Base-by-base conservation (phyloP, 2,329 filamentous ascomycete genomes). In the Fusarium compactum region DNA sequence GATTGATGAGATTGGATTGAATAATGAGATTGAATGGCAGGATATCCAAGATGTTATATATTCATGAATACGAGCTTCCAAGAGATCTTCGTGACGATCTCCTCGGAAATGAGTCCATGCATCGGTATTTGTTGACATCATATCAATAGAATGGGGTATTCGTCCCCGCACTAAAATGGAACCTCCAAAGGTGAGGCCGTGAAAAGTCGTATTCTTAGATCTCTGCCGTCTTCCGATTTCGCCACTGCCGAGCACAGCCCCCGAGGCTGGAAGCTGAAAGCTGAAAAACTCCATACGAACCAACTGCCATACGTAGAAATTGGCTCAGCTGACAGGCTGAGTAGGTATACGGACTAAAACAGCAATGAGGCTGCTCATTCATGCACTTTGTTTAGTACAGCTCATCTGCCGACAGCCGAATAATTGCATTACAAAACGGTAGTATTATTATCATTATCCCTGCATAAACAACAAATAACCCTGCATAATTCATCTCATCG, bases 101-200 rank as follows among this genome's bases (percentile, higher is more conserved):
- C 32, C 32, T 55, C 46, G 58, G 61, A 70, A 72, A 56, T 46
- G 43, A 64, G 24, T 25, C 25, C 18, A 48, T 34, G 27, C 24
- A 40, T 66, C 54, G 58, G 65, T 48, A 64, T 51, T 64, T 63
- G 25, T 20, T 71, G 67, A 72, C 70, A 72, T 72, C 70, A 72
- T 65, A 53, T 54, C 16, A 15, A 59, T 53, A 44, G 34, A 48
- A 50, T 22, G 4, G 8, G 30, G 3, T 38, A 38, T 38, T 0
- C 34, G 20, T 40, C 52, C 20, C 56, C 47, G 40, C 48, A 48
- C 29, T 22, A 47, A n/a, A 40, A 53, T 18, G 24, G 48, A 4
- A 16, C 47, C 8, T 34, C 9, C 9, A 34, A 34, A 34, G 16
- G 32, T 34, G 16, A 34, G 16, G 32, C 32, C 32, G 32, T 18